Evolutionary conservation across 306 rosid species (phyloP).

Genomic region (Quillaja saponaria): DNA sequence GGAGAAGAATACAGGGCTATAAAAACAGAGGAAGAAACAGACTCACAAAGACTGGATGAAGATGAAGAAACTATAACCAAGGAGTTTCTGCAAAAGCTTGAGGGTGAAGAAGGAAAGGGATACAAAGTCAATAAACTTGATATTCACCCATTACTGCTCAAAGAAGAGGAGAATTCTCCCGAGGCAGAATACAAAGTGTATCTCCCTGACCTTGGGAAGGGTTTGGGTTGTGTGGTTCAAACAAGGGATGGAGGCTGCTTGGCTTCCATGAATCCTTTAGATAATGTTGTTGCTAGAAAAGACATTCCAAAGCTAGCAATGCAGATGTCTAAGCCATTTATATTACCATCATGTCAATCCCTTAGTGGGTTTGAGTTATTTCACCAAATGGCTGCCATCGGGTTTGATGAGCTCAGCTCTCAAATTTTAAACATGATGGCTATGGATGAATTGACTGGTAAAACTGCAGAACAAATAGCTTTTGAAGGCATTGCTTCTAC

Average conservation of each 20-base stretch:
- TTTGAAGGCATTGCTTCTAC: constrained; percentile 93
- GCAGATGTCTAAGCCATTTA: constrained; percentile 79
- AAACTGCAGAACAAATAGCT: constrained; percentile 94
- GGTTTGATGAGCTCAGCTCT: constrained; percentile 66
- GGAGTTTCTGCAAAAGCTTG: constrained; percentile 94
- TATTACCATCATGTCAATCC: constrained; percentile 49
- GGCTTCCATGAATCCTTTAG: constrained; percentile 82
- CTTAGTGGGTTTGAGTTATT: constrained; percentile 72
- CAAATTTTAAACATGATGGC: constrained; percentile 59
- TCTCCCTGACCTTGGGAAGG: constrained; percentile 91
- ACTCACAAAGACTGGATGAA: constrained; percentile 62
- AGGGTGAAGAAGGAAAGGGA: constrained; percentile 56
- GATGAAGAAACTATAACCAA: constrained; percentile 85
- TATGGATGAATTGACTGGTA: constrained; percentile 76
- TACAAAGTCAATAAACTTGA: constrained; percentile 44
- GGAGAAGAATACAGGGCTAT: constrained; percentile 40
- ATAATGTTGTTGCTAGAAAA: constrained; percentile 48
- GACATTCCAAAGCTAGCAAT: constrained; percentile 82
- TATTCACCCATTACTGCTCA: constrained; percentile 52
- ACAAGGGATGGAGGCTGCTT: constrained; percentile 85
- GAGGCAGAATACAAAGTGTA: constrained; percentile 60
- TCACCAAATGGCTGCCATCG: constrained; percentile 68
- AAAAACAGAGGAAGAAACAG: constrained; percentile 50
- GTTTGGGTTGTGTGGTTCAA: constrained; percentile 77
- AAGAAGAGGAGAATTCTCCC: constrained; percentile 34